A percentile compares a stretch with the other conserved stretches of the same genome.
These are phyloP conservation scores for Botrytis fragariae DNA, from an alignment of 2,329 filamentous ascomycete genomes.

Conservation along the genomic window DNA sequence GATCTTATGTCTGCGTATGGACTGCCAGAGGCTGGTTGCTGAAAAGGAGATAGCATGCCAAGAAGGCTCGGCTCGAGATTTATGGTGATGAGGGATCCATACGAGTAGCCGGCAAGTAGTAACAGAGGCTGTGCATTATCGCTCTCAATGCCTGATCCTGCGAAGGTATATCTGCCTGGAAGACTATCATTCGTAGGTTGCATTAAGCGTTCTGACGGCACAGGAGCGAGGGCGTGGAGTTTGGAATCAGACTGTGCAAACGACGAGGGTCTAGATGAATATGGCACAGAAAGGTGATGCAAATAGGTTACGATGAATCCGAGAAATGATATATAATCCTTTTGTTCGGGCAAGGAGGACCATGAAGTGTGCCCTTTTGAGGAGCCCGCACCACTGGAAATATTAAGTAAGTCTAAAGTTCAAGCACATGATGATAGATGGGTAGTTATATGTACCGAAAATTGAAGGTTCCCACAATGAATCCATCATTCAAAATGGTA, in stretches of 20 bases:
- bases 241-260: slow-evolving; percentile 27
- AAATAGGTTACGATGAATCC: slow-evolving; percentile 77
- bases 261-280: slow-evolving; percentile 14
- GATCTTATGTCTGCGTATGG: slow-evolving; percentile 66
- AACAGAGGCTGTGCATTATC: slow-evolving; percentile 39
- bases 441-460: slow-evolving; percentile 61
- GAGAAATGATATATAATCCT: slow-evolving; percentile 80
- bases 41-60: slow-evolving; percentile 49
- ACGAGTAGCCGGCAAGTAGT: slow-evolving; percentile 81
- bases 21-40: slow-evolving; percentile 56
- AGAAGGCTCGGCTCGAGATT: slow-evolving; percentile 59
- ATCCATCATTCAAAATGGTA: slow-evolving; percentile 64
- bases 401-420: slow-evolving; percentile 21
- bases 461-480: slow-evolving; percentile 83
- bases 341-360: slow-evolving; percentile 76
- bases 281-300: slow-evolving; percentile 43
- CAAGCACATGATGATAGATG: neutral
- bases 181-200: slow-evolving; percentile 20
- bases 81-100: slow-evolving; percentile 79
- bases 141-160: neutral
- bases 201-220: slow-evolving; percentile 31
- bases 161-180: neutral
- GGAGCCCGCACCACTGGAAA: slow-evolving; percentile 66
- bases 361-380: slow-evolving; percentile 82
- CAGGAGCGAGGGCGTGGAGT: slow-evolving; percentile 28